Evolutionary conservation across 805 yeast genomes (phyloP), one percentile per base, ranked within the genome.

Genomic region (Cyberlindnera suaveolens): DNA sequence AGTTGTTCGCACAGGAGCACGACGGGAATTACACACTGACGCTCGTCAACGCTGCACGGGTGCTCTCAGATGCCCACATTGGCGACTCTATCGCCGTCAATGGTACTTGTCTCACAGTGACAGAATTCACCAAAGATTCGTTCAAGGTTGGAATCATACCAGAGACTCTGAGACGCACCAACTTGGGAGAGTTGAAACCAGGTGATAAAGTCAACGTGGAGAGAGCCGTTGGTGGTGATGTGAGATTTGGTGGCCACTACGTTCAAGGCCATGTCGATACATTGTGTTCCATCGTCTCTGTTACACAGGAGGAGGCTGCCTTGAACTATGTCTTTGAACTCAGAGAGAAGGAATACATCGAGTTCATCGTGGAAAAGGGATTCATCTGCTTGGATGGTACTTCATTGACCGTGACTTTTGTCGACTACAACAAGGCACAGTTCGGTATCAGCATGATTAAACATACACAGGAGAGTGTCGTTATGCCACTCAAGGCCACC

Each of bases 181-280:
- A 85, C 50, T 66, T 93, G 36, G 91, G 89, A 1, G 63, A 64
- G 9, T 72, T 91, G 61, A 58, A 52, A 18, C 38, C 44, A 1
- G 90, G 87, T 2, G 61, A 75, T 16, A 72, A 71, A 45, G 96
- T 93, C 17, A 91, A 93, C 60, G 69, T 91, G 48, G 99, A 93
- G 63, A 72, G 99, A 46, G 99, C 99, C 0, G 88, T 93, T 29
- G 71, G 69, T 4, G 79, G 80, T 13, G 87, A 85, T 41, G 86
- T 80, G 6, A 71, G 99, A 49, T 78, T 90, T 56, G 99, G 99
- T 19, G 99, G 99, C 1, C 99, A 93, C 63, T 78, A 91, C 50
- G 99, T 93, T 3, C 99, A 93, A 57, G 99, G 99, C 6, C 99
- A 93, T 66, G 88, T 93, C 26, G 99, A 93, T 61, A 86, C 96